Evolutionary conservation across 139 green algal genomes (phyloP), one percentile per base, ranked within the genome.

Genomic region (Deuterostichococcus epilithicus): DNA sequence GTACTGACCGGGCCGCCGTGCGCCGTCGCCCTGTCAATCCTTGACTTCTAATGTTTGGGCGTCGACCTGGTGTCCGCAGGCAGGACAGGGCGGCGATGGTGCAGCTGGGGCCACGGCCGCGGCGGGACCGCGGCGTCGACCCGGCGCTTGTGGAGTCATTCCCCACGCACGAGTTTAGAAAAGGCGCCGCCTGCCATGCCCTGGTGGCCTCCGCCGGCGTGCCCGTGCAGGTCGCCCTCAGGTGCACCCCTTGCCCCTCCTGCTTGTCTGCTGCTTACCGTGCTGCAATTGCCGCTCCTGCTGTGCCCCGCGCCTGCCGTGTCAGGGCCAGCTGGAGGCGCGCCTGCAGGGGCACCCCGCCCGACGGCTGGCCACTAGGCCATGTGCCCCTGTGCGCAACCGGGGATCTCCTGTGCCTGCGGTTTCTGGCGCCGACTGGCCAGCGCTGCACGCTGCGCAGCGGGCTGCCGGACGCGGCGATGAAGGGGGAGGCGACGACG

Each of bases 41-140:
- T 38, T 87, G 81, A 78, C 77, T 89, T 5, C 32, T 84, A 20
- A 82, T 88, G 84, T 3, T n/a, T 84, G 38, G 28, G 86, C 44
- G 38, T 85, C 42, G 78, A n/a, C n/a, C n/a, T n/a, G n/a, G n/a
- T n/a, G n/a, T n/a, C n/a, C n/a, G 52, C 52, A 63, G 52, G 52
- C 52, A 28, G 10, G 52, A 63, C 52, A 63, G 52, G 52, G 52
- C 52, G 20, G 18, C 18, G 18, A 63, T 63, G 52, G 52, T 63
- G 52, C 52, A 63, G 52, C 26, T 63, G 52, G 52, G 52, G 52
- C 52, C 52, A 3, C 52, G 52, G 52, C 52, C 52, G 52, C 8
- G 20, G 13, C 52, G 83, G 81, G 47, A 79, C 34, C 79, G 71
- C 66, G 80, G 85, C 23, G 60, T 80, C 33, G n/a, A 67, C 23